Conservation (phyloP, 2,329 filamentous ascomycete species). For the Aspergillus amoenus region DNA sequence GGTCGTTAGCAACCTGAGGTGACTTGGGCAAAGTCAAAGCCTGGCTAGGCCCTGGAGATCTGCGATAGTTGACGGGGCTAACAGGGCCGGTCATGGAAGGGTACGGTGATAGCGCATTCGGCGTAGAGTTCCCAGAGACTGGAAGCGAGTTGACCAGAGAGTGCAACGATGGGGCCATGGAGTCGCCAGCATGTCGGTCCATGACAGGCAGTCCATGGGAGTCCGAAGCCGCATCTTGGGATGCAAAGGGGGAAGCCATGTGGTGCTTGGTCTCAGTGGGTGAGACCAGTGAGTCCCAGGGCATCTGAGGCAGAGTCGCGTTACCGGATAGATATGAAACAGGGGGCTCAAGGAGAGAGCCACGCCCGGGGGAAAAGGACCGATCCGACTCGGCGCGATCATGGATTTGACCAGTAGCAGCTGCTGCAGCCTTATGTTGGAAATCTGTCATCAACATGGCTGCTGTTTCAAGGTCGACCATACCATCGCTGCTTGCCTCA, state of each 20-base stretch:
- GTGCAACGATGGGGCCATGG: constrained; percentile 64
- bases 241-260: constrained; percentile 59
- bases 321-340: constrained; percentile 75
- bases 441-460: constrained; percentile 98
- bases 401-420: constrained; percentile 51
- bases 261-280: constrained; percentile 70
- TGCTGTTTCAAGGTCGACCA: constrained; percentile 94
- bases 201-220: constrained; percentile 69
- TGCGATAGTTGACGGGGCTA: constrained; percentile 67
- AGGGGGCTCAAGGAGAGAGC: constrained; percentile 72
- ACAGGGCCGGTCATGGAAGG: constrained; percentile 66
- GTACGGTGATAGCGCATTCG: constrained; percentile 72
- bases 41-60: constrained; percentile 68
- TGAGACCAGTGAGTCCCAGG: constrained; percentile 87
- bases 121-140: constrained; percentile 67
- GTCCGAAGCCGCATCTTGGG: constrained; percentile 59
- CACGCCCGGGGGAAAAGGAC: constrained; percentile 70
- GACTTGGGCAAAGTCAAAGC: constrained; percentile 65
- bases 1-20: constrained; percentile 79
- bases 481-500: constrained; percentile 82
- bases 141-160: constrained; percentile 72
- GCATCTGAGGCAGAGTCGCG: constrained; percentile 79
- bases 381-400: constrained; percentile 53
- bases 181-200: constrained; percentile 62
- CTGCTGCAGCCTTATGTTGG: constrained; percentile 88